Conservation (phyloP, 371 early-diverging fungal genomes). For the Mycotypha africana region DNA sequence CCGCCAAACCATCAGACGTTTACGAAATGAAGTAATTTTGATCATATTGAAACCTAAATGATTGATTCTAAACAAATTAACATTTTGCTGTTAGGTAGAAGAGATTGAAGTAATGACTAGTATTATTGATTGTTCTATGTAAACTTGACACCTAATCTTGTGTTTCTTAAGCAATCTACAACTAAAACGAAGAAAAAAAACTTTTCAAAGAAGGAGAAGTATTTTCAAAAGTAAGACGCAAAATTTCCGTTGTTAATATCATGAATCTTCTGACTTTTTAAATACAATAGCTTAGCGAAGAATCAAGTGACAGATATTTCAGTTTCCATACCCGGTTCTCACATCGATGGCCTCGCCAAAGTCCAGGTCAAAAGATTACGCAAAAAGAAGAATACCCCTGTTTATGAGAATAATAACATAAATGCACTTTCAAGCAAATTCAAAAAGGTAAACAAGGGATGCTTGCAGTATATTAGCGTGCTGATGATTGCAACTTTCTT, state of each 20-base stretch:
- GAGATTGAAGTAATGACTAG: no score
- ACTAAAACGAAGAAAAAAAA: neutral
- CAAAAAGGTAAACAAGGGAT: conserved; percentile 1
- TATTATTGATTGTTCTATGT: no score
- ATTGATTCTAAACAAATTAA: no score
- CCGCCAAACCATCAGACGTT: no score
- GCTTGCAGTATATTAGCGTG: conserved; percentile 9
- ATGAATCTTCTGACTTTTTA: conserved; percentile 5
- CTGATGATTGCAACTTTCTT: conserved; percentile 6
- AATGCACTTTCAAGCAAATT: neutral
- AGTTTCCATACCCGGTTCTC: conserved; percentile 5
- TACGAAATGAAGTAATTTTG: no score
- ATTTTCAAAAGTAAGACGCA: conserved; percentile 5
- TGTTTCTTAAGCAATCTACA: conserved; percentile 1
- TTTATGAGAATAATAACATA: conserved; percentile 5
- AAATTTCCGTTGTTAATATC: conserved; percentile 2
- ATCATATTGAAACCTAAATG: no score
- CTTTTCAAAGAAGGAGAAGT: conserved; percentile 4
- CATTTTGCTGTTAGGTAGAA: no score
- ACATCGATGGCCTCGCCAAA: conserved; percentile 5
- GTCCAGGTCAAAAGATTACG: conserved; percentile 3
- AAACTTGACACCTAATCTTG: no score
- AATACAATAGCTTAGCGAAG: conserved; percentile 4
- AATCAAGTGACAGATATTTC: conserved; percentile 6
- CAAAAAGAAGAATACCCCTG: conserved; percentile 3